Evolutionary conservation across 441 rosid species (phyloP), one percentile per base, ranked within the genome.

Genomic region (Lepidium campestre): DNA sequence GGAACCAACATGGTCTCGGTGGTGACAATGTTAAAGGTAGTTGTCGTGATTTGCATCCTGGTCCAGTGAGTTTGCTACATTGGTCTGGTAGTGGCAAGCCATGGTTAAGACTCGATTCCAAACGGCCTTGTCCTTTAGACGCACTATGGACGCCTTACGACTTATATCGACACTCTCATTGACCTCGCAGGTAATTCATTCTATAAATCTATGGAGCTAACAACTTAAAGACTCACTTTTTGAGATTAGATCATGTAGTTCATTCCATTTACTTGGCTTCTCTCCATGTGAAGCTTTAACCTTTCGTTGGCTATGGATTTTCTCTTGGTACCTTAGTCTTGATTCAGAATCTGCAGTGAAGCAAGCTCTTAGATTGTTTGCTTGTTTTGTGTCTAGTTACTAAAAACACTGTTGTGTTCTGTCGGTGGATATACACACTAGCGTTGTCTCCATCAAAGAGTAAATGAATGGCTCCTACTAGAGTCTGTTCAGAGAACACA

Each of bases 71-170:
- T 71, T 79, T 90, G 56, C 76, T 90, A 12, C 97, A 90, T 77
- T 90, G 97, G 97, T 90, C 97, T n/a, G 97, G 97, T 47, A 86
- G 92, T 74, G 97, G 97, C 25, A 90, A 90, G 79, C 97, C 97
- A 0, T 90, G 97, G 97, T 66, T 82, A 35, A 80, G 97, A 77
- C 87, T 90, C 7, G 93, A 84, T 69, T 79, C 93, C 0, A 78
- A 77, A 82, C 78, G 78, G 34, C 79, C 93, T 4, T 90, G 97
- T 74, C 95, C 95, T 0, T 78, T 90, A 5, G 97, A 90, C 36
- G 79, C 78, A 2, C 70, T 86, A 1, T 90, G 97, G 97, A 82
- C 88, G 20, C 93, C 95, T 25, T 90, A 83, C 61, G 95, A 90
- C 52, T 75, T 90, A 80, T 85, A 82, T 74, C 86, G 89, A 23